Percentiles rank a stretch among this genome's conserved stretches.
These are phyloP conservation scores for Scedosporium aurantiacum DNA, from an alignment of 2,329 filamentous ascomycete species.

Conservation along the genomic window DNA sequence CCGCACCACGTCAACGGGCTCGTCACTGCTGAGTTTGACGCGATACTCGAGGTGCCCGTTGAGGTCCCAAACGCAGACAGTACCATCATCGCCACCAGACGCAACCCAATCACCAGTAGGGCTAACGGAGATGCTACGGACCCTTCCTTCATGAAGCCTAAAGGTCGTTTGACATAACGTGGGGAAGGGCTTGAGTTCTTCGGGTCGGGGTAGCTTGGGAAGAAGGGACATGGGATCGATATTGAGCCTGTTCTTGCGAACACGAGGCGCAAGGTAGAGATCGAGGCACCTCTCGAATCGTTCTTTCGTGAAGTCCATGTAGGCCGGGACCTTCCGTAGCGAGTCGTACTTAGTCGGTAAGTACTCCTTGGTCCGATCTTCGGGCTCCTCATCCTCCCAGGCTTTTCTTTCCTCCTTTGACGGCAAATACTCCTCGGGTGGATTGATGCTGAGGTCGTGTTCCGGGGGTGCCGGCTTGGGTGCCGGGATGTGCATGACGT, in stretches of 20 bases:
- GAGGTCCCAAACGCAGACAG: slow-evolving; percentile 81
- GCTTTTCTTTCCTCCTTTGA: slow-evolving; percentile 70
- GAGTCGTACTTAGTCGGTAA: slow-evolving; percentile 73
- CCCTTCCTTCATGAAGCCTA: slow-evolving; percentile 76
- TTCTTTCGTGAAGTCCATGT: slow-evolving; percentile 83
- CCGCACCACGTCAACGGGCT: slow-evolving; percentile 71
- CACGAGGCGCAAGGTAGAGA: slow-evolving; percentile 83
- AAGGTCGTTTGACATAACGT: slow-evolving; percentile 82
- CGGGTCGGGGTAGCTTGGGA: slow-evolving; percentile 83
- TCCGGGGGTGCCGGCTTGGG: slow-evolving; percentile 88
- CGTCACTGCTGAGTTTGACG: slow-evolving; percentile 64
- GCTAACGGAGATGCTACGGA: slow-evolving; percentile 75
- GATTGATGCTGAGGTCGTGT: slow-evolving; percentile 94
- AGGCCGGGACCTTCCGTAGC: slow-evolving; percentile 83
- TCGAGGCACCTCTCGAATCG: slow-evolving; percentile 93
- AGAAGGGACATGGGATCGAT: slow-evolving; percentile 90
- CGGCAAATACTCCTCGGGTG: slow-evolving; percentile 86
- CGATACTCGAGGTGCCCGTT: slow-evolving; percentile 85
- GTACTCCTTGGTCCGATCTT: slow-evolving; percentile 84
- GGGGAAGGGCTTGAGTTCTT: slow-evolving; percentile 90
- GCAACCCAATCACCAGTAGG: slow-evolving; percentile 78
- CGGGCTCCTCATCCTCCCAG: slow-evolving; percentile 79
- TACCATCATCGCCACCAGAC: slow-evolving; percentile 89
- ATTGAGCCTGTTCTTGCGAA: slow-evolving; percentile 88
- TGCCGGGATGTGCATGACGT: slow-evolving; percentile 89